Evolutionary conservation across 345 rosid species (phyloP), one percentile per base, ranked within the genome.

Genomic region (Melaleuca quinquenervia): DNA sequence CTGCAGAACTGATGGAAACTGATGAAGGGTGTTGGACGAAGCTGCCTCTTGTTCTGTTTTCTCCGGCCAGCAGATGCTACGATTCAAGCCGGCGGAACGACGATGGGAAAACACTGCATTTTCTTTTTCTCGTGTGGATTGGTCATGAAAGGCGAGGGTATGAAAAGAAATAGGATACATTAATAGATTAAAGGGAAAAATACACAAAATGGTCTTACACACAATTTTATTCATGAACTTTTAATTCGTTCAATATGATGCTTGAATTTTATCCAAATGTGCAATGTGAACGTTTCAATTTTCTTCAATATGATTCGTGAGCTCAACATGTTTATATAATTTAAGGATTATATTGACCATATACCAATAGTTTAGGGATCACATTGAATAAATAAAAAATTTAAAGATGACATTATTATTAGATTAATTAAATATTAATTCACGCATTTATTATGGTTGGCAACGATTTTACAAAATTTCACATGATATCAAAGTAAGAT

Each of bases 201-300:
- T 2, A 64, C 12, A 16, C 5, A 16, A 7, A 3, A 58, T n/a
- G 16, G 0, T 7, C 6, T 0, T 12, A 58, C 0, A 18, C 12
- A 3, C 18, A n/a, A n/a, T 58, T 2, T 58, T n/a, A 11, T 58
- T 3, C 1, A 12, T 12, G 8, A 58, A 12, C 0, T 58, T 58
- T 58, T 58, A n/a, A 26, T 24, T 56, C 26, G 7, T 56, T 56
- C 29, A 56, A 56, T 55, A 27, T 27, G 2, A 5, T 56, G 0
- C 3, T 56, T 56, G 27, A 56, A 58, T 8, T 58, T 58, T n/a
- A n/a, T 16, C 4, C 0, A 0, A 58, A 64, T 18, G 12, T 64
- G 24, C 5, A 64, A 3, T 18, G 11, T 8, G 12, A 8, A 70
- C 4, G 7, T 32, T 70, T 58, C n/a, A n/a, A 32, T 70, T 32